Percentiles rank a stretch among this genome's conserved stretches.
phyloP scores from a whole-genome alignment of 1,284 basidiomycete genomes.

The Cutaneotrichosporon cutaneum region DNA sequence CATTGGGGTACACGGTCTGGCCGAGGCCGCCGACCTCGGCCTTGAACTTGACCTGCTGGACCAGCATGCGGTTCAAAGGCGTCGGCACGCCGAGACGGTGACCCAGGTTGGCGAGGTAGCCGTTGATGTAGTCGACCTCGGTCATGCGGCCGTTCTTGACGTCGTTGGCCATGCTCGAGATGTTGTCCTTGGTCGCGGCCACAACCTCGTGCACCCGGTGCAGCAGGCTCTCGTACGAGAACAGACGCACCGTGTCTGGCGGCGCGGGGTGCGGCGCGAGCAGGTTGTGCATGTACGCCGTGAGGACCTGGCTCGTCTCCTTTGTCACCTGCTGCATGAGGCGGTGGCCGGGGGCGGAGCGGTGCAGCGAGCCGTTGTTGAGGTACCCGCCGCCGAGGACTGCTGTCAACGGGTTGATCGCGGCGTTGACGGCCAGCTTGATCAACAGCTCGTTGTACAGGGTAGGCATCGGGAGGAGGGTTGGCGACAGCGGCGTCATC shows the following conservation, averaged over 20 bases:
- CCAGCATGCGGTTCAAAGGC: conserved; percentile 63
- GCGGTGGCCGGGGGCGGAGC: conserved; percentile 53
- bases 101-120: conserved; percentile 73
- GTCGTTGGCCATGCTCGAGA: conserved; percentile 76
- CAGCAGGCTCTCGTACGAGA: conserved; percentile 38
- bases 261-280: conserved; percentile 31
- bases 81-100: conserved; percentile 62
- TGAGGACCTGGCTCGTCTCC: conserved; percentile 62
- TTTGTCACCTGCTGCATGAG: conserved; percentile 63
- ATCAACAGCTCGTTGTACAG: conserved; percentile 71
- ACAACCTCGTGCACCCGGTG: conserved; percentile 62
- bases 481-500: conserved; percentile 60
- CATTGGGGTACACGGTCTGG: conserved; percentile 4
- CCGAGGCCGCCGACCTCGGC: conserved; percentile 35
- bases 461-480: conserved; percentile 68
- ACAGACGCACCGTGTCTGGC: conserved; percentile 39
- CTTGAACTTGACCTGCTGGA: conserved; percentile 63
- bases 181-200: conserved; percentile 62
- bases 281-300: conserved; percentile 53
- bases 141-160: conserved; percentile 62
- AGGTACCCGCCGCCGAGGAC: conserved; percentile 63
- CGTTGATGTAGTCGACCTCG: conserved; percentile 83
- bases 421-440: conserved; percentile 80
- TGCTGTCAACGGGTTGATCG: conserved; percentile 85
- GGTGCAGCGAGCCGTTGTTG: conserved; percentile 72